Base-by-base conservation (phyloP, 495 filamentous ascomycete species). In the Trichocladium antarcticum region DNA sequence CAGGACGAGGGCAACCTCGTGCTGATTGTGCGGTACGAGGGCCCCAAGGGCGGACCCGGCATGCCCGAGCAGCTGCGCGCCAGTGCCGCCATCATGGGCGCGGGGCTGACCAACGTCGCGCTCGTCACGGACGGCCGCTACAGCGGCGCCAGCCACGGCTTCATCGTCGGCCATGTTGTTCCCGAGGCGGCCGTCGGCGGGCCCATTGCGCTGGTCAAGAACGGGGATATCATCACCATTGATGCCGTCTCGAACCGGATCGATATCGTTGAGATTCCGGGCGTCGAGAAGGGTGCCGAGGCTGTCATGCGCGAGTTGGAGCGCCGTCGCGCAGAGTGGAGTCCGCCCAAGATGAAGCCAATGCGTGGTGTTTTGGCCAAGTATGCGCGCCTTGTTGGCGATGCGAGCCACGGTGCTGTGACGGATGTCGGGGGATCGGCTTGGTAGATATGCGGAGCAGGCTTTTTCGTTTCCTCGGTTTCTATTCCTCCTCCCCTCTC, bases 61-160 rank as follows among this genome's bases (percentile, higher is more conserved):
- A 98, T 98, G 92, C 92, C 92, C n/a, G 92, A 98, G 67, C 89
- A 95, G 69, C 75, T 95, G 28, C 88, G 84, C 60, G 84, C 92
- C 8, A 84, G 78, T 53, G 90, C 89, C 1, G 85, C 87, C 6
- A 81, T 98, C 27, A 95, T 95, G 86, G 92, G 92, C 20, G 92
- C 92, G 8, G 84, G 83, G 19, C 68, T 98, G 39, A 84, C 68
- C 50, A 95, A 95, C 55, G 80, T 96, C 16, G 92, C 92, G 1
- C 71, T 98, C 9, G 87, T 97, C 21, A 98, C 92, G 0, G 92
- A 98, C 64, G 92, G 92, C 0, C 72, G 92, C 36, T 98, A 96
- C 59, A 84, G 78, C 19, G 92, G 92, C 7, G 92, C 90, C 6
- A 83, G 77, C 50, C 92, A 96, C 58, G 92, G 92, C 0, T 98